Evolutionary conservation across 2,329 filamentous ascomycete genomes (phyloP), one percentile per base, ranked within the genome.

Genomic region (Beauveria pseudobassiana): DNA sequence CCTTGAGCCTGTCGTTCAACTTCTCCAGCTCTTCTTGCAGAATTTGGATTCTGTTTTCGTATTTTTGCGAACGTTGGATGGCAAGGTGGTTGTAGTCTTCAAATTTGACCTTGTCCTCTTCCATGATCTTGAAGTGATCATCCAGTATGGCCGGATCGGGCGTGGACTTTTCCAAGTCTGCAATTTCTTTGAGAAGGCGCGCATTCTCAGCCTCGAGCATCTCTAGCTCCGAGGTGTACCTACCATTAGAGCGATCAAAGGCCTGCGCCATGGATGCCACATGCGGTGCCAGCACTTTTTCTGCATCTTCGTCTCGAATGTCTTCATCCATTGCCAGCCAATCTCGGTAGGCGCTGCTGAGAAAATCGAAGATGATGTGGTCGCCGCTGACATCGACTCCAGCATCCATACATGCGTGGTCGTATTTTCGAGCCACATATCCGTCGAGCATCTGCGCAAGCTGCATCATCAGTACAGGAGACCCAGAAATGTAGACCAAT

Each of bases 401-500:
- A 34, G 86, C 88, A 68, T 97, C 93, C 48, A 89, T 82, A 72
- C 92, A 97, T 1, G 92, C 93, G 58, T 96, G 89, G 67, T 97
- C 92, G 73, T 96, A 99, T 52, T 86, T 86, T 63, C 92, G 88
- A 60, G 79, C 75, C 1, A 85, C 80, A 71, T 93, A 98, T 24
- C 89, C 84, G 64, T 98, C 93, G 70, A 98, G 85, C 88, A 98
- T 96, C 67, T 93, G 88, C 5, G 91, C 91, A 57, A 99, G 80
- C 74, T 98, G 93, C 93, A 99, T 96, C 87, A 99, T 93, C 95
- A 99, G 76, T 99, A 93, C 56, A 99, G 80, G 72, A 99, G 79
- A 0, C 93, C 95, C 14, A 99, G 79, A 70, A 99, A 98, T 0
- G 91, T 95, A 64, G 89, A 89, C 95, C 95, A 99, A 72, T 98